phyloP scores from a whole-genome alignment of 352 stramenopile species.

The Globisporangium abappressorium region DNA sequence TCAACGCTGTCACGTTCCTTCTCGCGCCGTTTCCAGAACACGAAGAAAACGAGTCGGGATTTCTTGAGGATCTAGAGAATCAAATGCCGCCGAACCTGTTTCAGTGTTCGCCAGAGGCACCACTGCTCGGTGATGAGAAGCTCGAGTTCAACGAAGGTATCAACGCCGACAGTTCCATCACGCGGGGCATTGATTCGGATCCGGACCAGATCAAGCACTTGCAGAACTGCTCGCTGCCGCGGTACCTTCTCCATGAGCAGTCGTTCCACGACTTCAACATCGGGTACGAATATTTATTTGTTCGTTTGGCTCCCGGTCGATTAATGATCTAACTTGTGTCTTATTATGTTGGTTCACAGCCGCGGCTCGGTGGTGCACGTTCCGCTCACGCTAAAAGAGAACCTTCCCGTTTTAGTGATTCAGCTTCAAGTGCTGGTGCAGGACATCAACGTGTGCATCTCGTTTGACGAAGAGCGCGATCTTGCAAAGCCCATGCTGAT shows the following conservation, averaged over 20 bases:
- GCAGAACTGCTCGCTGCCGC: constrained; percentile 49
- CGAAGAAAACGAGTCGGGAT: background rate
- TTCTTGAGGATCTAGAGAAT: constrained; percentile 10
- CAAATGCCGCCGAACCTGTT: constrained; percentile 46
- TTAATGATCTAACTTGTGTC: background rate
- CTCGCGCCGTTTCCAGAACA: constrained; percentile 29
- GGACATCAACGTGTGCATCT: constrained; percentile 36
- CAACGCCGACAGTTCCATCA: constrained; percentile 27
- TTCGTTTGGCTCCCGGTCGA: background rate
- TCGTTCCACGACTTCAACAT: constrained; percentile 37
- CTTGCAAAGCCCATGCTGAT: constrained; percentile 41
- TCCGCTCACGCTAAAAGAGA: constrained; percentile 12
- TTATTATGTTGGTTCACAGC: background rate
- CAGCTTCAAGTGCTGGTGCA: constrained; percentile 41
- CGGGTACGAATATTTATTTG: constrained; percentile 26
- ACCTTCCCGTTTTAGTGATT: constrained; percentile 14
- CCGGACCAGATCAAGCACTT: constrained; percentile 50
- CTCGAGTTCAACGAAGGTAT: constrained; percentile 9
- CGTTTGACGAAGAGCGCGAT: constrained; percentile 22
- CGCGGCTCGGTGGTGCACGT: constrained; percentile 17
- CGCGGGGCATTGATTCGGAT: constrained; percentile 25
- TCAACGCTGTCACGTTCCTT: constrained; percentile 71
- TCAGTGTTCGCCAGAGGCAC: constrained; percentile 48
- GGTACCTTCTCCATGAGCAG: constrained; percentile 40
- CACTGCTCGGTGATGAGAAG: constrained; percentile 27